Conservation (phyloP, 495 filamentous ascomycete species). For the Neurospora sp. region DNA sequence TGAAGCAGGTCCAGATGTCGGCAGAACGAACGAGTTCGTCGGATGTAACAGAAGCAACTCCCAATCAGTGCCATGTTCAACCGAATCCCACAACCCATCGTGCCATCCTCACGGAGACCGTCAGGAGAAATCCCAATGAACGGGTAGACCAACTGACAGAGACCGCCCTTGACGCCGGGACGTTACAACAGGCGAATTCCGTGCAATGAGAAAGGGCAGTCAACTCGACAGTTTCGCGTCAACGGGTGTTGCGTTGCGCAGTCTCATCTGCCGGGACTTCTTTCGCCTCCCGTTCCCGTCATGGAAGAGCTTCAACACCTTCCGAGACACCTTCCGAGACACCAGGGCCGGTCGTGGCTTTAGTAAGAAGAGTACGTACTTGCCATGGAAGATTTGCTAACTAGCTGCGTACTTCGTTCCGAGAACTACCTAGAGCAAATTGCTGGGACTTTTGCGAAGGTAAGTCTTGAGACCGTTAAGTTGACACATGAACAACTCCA, state of each 20-base stretch:
- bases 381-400: background rate
- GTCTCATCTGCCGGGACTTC: background rate
- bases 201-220: background rate
- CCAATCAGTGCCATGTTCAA: background rate
- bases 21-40: background rate
- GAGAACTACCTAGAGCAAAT: no score
- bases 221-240: background rate
- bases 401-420: background rate
- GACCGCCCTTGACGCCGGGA: background rate
- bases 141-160: background rate
- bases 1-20: background rate
- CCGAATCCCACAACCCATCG: background rate
- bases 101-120: background rate
- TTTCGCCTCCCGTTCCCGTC: background rate
- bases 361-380: background rate
- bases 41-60: background rate
- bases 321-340: background rate
- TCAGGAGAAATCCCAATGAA: background rate
- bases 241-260: background rate
- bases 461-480: background rate
- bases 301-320: background rate
- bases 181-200: background rate
- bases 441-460: background rate
- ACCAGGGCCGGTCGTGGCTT: background rate
- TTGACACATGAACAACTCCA: background rate